Percentiles rank a stretch among this genome's conserved stretches.
These are phyloP conservation scores for Lonicera japonica DNA, from an alignment of 129 eudicot genomes.

Conservation along the genomic window DNA sequence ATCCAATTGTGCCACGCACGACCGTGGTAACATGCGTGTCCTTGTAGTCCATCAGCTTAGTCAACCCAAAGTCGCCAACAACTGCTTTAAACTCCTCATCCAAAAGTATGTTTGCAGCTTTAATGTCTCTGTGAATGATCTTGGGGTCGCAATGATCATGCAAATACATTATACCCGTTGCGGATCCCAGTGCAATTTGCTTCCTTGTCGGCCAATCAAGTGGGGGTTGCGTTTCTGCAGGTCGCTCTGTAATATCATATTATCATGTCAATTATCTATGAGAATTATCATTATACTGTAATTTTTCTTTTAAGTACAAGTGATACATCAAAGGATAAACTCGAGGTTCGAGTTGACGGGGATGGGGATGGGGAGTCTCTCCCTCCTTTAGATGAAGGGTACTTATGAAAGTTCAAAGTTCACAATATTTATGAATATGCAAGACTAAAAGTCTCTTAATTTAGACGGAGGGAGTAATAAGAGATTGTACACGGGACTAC, in stretches of 20 bases:
- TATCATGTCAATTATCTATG: too few species aligned
- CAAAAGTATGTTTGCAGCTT: conserved; percentile 58
- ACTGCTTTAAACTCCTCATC: conserved; percentile 68
- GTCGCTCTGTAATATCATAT: conserved; percentile 28
- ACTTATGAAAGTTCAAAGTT: too few species aligned
- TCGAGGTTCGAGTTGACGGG: too few species aligned
- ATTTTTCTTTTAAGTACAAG: too few species aligned
- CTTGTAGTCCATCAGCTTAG: conserved; percentile 62
- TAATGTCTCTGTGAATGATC: conserved; percentile 57
- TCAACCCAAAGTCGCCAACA: conserved; percentile 56
- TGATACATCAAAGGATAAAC: too few species aligned
- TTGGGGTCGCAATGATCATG: conserved; percentile 65
- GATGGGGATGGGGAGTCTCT: too few species aligned
- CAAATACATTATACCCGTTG: conserved; percentile 54
- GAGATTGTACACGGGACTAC: too few species aligned
- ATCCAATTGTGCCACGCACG: conserved; percentile 60
- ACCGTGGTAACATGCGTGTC: conserved; percentile 64
- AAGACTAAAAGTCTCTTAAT: too few species aligned
- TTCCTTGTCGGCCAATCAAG: conserved; percentile 48
- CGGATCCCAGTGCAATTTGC: conserved; percentile 53
- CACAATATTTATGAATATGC: too few species aligned
- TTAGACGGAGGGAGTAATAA: too few species aligned
- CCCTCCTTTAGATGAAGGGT: too few species aligned
- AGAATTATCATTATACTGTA: too few species aligned
- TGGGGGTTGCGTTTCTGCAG: conserved; percentile 37